These are phyloP conservation scores for Wickerhamomyces bisporus DNA, from an alignment of 805 yeast genomes.

Conservation along the genomic window DNA sequence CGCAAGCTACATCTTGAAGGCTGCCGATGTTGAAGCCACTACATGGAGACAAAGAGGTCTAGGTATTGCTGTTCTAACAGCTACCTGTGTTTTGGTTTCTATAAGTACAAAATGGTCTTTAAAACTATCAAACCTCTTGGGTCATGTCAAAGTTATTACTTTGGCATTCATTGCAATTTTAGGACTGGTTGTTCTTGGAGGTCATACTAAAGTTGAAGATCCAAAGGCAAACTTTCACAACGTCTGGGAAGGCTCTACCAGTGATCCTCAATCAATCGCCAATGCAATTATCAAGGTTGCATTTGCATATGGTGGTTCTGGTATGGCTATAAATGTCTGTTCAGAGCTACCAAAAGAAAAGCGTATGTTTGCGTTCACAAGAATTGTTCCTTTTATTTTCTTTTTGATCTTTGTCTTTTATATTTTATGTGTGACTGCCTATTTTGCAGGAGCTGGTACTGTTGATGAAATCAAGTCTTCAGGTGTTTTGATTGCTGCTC, in stretches of 20 bases:
- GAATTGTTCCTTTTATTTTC: conserved; percentile 29
- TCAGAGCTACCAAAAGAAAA: conserved; percentile 30
- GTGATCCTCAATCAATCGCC: conserved; percentile 37
- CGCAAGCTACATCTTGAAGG: conserved; percentile 29
- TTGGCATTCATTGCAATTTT: conserved; percentile 29
- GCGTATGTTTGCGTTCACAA: conserved; percentile 21
- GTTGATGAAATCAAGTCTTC: conserved; percentile 26
- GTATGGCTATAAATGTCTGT: conserved; percentile 34
- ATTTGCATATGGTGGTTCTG: conserved; percentile 38
- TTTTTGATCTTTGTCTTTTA: conserved; percentile 29
- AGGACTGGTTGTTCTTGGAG: conserved; percentile 34
- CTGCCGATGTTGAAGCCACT: conserved; percentile 34
- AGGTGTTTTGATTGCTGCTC: conserved; percentile 27
- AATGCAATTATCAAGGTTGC: conserved; percentile 39
- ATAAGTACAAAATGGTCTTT: conserved; percentile 27
- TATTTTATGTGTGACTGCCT: conserved; percentile 30
- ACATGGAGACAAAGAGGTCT: conserved; percentile 43
- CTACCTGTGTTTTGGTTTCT: conserved; percentile 27
- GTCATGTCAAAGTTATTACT: conserved; percentile 31
- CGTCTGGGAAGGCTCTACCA: conserved; percentile 37
- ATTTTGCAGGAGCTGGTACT: conserved; percentile 27
- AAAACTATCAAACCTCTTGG: conserved; percentile 29
- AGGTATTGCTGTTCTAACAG: conserved; percentile 32
- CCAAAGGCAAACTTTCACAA: conserved; percentile 31
- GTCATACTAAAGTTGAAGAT: conserved; percentile 29